phyloP scores from a whole-genome alignment of 106 monocot genomes.

The Vanilla planifolia region DNA sequence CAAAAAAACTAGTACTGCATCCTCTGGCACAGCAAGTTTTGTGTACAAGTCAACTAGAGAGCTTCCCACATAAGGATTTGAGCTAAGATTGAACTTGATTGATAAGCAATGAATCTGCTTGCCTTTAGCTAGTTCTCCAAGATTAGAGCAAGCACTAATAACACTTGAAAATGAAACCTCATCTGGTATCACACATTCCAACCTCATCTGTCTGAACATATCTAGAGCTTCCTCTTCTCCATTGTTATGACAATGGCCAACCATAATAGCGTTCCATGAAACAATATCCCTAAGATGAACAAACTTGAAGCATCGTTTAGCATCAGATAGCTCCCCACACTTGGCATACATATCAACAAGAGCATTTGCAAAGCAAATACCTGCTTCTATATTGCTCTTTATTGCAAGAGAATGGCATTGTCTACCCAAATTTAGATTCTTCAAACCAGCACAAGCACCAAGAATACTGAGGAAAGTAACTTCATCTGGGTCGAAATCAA shows the following conservation, averaged over 20 bases:
- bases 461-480: constrained; percentile 49
- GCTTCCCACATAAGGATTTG: constrained; percentile 43
- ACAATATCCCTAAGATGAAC: constrained; percentile 32
- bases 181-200: constrained; percentile 28
- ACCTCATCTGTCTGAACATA: constrained; percentile 37
- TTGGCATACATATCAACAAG: constrained; percentile 70
- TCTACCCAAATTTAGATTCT: constrained; percentile 29
- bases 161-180: constrained; percentile 39
- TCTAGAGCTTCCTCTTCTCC: constrained; percentile 34
- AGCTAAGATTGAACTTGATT: constrained; percentile 32
- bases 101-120: constrained; percentile 55
- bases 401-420: constrained; percentile 48
- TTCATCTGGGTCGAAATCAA: constrained; percentile 29
- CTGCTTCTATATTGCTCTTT: constrained; percentile 26
- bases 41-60: constrained; percentile 66
- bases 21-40: constrained; percentile 34
- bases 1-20: constrained; percentile 30
- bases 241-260: constrained; percentile 28
- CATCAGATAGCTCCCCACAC: constrained; percentile 37
- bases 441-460: constrained; percentile 37
- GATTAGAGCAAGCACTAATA: constrained; percentile 38
- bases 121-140: constrained; percentile 32
- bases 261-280: constrained; percentile 71
- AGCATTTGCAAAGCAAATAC: constrained; percentile 43
- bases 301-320: constrained; percentile 37